A percentile compares a stretch with the other conserved stretches of the same genome.
These are phyloP conservation scores for Petunia secreta DNA, from an alignment of 257 asterid species.

Conservation along the genomic window DNA sequence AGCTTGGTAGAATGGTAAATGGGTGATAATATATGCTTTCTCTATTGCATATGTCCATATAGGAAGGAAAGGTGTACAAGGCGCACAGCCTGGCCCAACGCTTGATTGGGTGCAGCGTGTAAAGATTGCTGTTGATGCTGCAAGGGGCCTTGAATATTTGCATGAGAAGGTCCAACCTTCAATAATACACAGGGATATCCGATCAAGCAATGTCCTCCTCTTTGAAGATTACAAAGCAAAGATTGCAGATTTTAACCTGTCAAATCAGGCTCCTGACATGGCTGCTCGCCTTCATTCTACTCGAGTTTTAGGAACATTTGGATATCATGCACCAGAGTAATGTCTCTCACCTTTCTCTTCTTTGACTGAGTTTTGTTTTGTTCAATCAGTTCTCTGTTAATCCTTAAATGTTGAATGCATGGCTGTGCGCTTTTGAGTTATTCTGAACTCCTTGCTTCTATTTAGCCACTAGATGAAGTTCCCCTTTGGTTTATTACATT, in stretches of 20 bases:
- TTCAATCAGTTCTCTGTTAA: not conserved
- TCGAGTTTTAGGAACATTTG: constrained; percentile 96
- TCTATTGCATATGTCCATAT: constrained; percentile 26
- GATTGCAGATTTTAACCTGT: constrained; percentile 91
- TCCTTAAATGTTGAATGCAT: not conserved
- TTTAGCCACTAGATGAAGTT: not conserved
- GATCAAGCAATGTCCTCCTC: constrained; percentile 97
- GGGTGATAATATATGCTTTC: not conserved
- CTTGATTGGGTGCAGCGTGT: constrained; percentile 99
- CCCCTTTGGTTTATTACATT: not conserved
- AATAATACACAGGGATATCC: constrained; percentile 87
- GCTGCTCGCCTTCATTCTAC: constrained; percentile 99
- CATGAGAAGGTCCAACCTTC: constrained; percentile 89
- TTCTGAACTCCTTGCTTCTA: not conserved
- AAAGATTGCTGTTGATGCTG: constrained; percentile 94
- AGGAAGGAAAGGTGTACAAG: constrained; percentile 99
- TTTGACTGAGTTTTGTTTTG: constrained; percentile 1
- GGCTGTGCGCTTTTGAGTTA: not conserved
- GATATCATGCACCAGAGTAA: constrained; percentile 99
- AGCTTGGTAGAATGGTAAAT: not conserved
- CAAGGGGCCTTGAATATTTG: constrained; percentile 94
- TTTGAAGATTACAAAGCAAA: constrained; percentile 93
- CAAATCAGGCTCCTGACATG: constrained; percentile 99
- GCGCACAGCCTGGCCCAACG: constrained; percentile 98
- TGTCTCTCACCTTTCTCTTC: constrained; percentile 31